Percentiles rank a stretch among this genome's conserved stretches.
These are phyloP conservation scores for Vigna reflexopilosa DNA, from an alignment of 306 rosid genomes.

Conservation along the genomic window DNA sequence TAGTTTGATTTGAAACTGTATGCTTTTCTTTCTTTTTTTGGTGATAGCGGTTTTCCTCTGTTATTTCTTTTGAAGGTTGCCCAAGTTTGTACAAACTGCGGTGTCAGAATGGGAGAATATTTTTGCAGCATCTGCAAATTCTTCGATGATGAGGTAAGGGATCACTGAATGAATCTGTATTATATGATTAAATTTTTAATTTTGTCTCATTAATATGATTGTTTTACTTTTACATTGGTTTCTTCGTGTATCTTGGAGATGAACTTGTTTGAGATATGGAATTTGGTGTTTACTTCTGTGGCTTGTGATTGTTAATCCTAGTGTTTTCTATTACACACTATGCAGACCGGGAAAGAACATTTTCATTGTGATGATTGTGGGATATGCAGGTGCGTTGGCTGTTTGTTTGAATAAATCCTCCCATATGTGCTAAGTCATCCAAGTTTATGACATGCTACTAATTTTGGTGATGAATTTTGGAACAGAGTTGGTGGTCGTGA, in stretches of 20 bases:
- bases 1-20: background rate
- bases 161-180: constrained; percentile 16
- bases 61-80: constrained; percentile 59
- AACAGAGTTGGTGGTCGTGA: constrained; percentile 90
- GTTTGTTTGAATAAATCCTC: constrained; percentile 27
- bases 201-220: constrained; percentile 31
- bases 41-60: constrained; percentile 1
- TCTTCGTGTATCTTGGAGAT: constrained; percentile 25
- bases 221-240: constrained; percentile 3
- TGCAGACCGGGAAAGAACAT: constrained; percentile 74
- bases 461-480: constrained; percentile 43
- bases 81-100: constrained; percentile 91
- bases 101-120: constrained; percentile 94
- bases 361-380: constrained; percentile 98
- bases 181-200: constrained; percentile 12
- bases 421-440: background rate
- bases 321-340: constrained; percentile 17
- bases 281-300: constrained; percentile 23
- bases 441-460: constrained; percentile 39
- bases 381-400: constrained; percentile 79
- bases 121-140: constrained; percentile 90
- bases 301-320: constrained; percentile 29
- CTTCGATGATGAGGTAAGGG: constrained; percentile 88
- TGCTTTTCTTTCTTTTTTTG: background rate
- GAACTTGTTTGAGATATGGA: constrained; percentile 17